Evolutionary conservation across 139 green algal species (phyloP), one percentile per base, ranked within the genome.

Genomic region (Deuterostichococcus epilithicus): DNA sequence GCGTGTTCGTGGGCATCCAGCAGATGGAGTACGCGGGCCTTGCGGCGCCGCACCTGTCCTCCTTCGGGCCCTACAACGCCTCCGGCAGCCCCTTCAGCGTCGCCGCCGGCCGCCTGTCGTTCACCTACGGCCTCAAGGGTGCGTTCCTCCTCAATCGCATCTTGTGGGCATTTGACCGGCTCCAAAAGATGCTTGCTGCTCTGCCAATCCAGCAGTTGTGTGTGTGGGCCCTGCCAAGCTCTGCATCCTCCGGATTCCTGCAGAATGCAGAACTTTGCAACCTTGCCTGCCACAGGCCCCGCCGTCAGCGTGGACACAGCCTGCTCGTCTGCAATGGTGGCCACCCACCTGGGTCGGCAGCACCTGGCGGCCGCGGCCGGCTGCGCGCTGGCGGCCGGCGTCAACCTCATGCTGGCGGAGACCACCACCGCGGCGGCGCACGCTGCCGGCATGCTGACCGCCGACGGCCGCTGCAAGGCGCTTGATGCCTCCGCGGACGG

Each of bases 51-150:
- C 66, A 79, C 0, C 78, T 84, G 38, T 79, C 81, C 2, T 77
- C 88, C 39, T 80, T 86, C 30, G 88, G 80, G 37, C 68, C 91
- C 1, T 97, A 91, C 85, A 91, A 86, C 58, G 90, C 91, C 52
- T 96, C 92, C 2, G 91, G 91, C 8, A 87, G 86, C 0, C 89
- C 92, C 80, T 80, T 95, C 39, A 89, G 80, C 60, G 89, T 92
- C 32, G 86, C 89, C n/a, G 80, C 76, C 39, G 87, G 87, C n/a
- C 77, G 87, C 0, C 10, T 92, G 33, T 83, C 85, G 0, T 92
- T 81, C 76, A 76, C 73, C 30, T 87, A 82, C 73, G 86, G 79
- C 28, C 67, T 87, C 22, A 77, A 74, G 18, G 80, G 81, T n/a
- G 52, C 3, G 52, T 8, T n/a, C n/a, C n/a, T n/a, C n/a, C n/a